Evolutionary conservation across 257 asterid genomes (phyloP), one percentile per base, ranked within the genome.

Genomic region (Gardenia jasminoides): DNA sequence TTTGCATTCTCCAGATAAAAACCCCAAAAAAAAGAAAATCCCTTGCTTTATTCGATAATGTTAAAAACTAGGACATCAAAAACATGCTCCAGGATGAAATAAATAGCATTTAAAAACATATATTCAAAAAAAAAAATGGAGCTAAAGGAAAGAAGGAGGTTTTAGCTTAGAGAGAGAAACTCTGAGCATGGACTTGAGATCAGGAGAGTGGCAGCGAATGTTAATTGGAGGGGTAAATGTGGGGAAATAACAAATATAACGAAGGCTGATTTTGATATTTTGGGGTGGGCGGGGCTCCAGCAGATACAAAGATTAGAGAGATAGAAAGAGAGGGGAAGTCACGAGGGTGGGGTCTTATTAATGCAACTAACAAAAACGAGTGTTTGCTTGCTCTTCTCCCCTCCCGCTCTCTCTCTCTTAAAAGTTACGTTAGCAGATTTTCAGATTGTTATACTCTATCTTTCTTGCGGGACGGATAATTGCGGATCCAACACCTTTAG

Each of bases 371-470:
- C 71, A 30, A 13, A 20, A 13, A 13, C 46, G 15, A 36, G 31
- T 24, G 54, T 72, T 28, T 33, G 17, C 46, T 68, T 41, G 11
- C 36, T 58, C 11, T 54, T 64, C 43, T 26, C 70, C 70, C 56
- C 36, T 26, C n/a, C n/a, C n/a, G n/a, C n/a, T n/a, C n/a, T n/a
- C n/a, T 71, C 76, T 82, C 85, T 13, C 80, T 82, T 82, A 17
- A 82, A 82, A 65, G 56, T 46, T 67, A 82, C 82, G 80, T 82
- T 74, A 78, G 67, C 80, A 33, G 72, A 79, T 61, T 58, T 80
- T 46, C 75, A 1, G 46, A 30, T 50, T 28, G 20, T 12, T 39
- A 17, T 31, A n/a, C 11, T 17, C 31, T 66, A 44, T 76, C 50
- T 8, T 58, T 17, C 36, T 28, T 41, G 15, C 41, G 41, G 22